These are phyloP conservation scores for Penicillium sp. DNA, from an alignment of 2,329 filamentous ascomycete species.

Conservation along the genomic window DNA sequence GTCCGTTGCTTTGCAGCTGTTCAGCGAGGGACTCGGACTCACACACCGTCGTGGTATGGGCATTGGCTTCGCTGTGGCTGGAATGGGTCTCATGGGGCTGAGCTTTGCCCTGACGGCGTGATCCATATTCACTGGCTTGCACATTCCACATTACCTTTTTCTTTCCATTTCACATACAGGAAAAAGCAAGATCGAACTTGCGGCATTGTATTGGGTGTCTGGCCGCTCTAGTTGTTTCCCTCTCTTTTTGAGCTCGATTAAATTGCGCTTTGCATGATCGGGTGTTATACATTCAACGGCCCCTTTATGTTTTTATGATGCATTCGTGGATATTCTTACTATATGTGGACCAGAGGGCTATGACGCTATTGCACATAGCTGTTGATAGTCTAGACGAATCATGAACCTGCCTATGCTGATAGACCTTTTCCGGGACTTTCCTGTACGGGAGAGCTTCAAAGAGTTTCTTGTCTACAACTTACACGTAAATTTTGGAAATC, in stretches of 20 bases:
- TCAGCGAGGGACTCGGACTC: slow-evolving; percentile 78
- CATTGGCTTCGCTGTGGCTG: slow-evolving; percentile 40
- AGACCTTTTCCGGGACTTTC: not conserved
- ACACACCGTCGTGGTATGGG: slow-evolving; percentile 50
- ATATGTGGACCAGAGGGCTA: not conserved
- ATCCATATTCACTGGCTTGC: slow-evolving; percentile 2
- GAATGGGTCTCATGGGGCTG: slow-evolving; percentile 83
- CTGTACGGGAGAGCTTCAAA: too few species aligned
- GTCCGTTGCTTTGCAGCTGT: slow-evolving; percentile 83
- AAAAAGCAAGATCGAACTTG: not conserved
- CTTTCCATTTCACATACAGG: slow-evolving; percentile 2
- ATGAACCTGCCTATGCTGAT: not conserved
- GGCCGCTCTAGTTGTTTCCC: not conserved
- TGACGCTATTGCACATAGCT: not conserved
- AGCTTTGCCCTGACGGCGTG: slow-evolving; percentile 78
- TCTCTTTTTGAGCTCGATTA: not conserved
- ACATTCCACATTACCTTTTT: slow-evolving; percentile 1
- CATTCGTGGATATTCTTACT: not conserved
- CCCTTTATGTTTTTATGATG: slow-evolving; percentile 2
- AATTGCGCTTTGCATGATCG: not conserved
- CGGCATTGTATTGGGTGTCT: slow-evolving; percentile 5
- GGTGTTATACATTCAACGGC: not conserved
- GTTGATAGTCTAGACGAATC: not conserved
- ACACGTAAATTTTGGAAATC: not conserved
- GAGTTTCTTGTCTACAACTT: too few species aligned